phyloP scores from a whole-genome alignment of 176 grass and related monocot genomes.

The Thalia dealbata region DNA sequence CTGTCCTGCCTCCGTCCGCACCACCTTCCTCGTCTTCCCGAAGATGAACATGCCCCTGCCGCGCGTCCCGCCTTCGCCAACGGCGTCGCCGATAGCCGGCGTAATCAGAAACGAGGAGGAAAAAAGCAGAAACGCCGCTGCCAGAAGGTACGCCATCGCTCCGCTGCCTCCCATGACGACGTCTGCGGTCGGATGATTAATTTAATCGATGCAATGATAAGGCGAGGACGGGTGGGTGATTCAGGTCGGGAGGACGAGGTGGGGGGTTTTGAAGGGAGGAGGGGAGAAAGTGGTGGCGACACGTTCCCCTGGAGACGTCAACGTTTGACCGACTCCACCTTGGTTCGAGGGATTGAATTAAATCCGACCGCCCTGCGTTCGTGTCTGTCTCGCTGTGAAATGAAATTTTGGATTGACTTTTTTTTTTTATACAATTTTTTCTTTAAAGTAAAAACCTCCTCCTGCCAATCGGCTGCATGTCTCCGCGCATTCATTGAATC shows the following conservation, averaged over 20 bases:
- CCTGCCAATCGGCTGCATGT: too few species aligned
- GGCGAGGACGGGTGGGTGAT: too few species aligned
- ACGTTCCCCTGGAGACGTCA: neutral
- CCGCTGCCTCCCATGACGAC: neutral
- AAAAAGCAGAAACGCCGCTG: neutral
- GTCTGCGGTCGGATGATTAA: too few species aligned
- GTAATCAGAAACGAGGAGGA: neutral
- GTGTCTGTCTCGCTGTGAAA: neutral
- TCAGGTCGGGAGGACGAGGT: neutral
- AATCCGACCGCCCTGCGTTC: neutral
- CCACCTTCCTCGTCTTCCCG: neutral
- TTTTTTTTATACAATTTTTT: neutral
- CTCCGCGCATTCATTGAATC: too few species aligned
- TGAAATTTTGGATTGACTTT: neutral
- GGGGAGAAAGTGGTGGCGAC: neutral
- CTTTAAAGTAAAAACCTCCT: too few species aligned
- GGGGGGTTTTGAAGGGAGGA: neutral
- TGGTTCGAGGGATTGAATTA: neutral
- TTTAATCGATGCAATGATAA: too few species aligned
- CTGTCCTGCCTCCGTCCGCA: neutral
- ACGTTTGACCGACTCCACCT: neutral
- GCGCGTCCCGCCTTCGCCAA: neutral
- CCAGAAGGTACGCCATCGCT: neutral
- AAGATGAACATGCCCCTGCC: constrained; percentile 2
- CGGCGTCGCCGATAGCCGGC: neutral